Conservation (phyloP, 1,284 basidiomycete species). For the Moniliophthora roreri region DNA sequence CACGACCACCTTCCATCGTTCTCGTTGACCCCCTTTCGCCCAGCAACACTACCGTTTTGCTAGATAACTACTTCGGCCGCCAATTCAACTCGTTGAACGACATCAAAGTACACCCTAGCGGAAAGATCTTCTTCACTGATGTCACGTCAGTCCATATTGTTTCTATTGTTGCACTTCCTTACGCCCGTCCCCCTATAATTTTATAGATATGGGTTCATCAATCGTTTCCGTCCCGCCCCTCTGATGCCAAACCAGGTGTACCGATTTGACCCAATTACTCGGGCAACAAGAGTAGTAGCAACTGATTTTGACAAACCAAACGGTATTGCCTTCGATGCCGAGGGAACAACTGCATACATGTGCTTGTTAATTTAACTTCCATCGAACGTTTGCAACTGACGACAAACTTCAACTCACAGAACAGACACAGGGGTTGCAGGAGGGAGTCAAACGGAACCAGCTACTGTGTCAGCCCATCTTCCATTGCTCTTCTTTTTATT, state of each 20-base stretch:
- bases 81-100: constrained; percentile 86
- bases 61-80: constrained; percentile 74
- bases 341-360: constrained; percentile 69
- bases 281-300: constrained; percentile 66
- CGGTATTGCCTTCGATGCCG: constrained; percentile 68
- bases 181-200: constrained; percentile 1
- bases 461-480: constrained; percentile 60
- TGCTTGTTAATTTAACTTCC: constrained; percentile 41
- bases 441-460: constrained; percentile 62
- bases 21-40: constrained; percentile 66
- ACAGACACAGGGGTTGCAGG: constrained; percentile 49
- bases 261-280: constrained; percentile 63
- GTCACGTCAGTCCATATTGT: constrained; percentile 43
- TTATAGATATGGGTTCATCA: constrained; percentile 60
- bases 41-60: constrained; percentile 58
- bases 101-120: constrained; percentile 68
- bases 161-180: background rate
- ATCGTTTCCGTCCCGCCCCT: constrained; percentile 64
- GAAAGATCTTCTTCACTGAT: constrained; percentile 73
- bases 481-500: background rate
- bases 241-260: constrained; percentile 75
- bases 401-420: too few relatives aligned
- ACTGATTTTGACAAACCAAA: constrained; percentile 64
- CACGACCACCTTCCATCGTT: constrained; percentile 60
- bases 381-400: too few relatives aligned